Evolutionary conservation across 2,329 filamentous ascomycete genomes (phyloP).

Genomic region (Rhinocladiella similis): DNA sequence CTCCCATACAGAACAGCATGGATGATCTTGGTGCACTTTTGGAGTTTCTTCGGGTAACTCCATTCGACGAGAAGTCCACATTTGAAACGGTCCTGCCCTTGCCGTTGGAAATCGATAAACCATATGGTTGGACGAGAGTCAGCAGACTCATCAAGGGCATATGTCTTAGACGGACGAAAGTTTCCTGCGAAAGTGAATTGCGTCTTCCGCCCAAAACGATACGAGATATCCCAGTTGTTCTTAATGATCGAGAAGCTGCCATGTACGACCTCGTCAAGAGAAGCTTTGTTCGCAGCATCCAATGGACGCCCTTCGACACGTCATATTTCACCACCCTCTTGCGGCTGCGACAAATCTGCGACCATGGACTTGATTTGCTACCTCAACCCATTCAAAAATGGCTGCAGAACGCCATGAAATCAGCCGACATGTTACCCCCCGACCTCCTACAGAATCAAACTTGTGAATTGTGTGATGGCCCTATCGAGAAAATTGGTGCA

Average conservation of each 20-base stretch:
- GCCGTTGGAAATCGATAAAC: background rate
- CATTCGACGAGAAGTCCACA: background rate
- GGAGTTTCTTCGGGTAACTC: background rate
- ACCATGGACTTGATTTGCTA: background rate
- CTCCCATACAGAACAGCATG: background rate
- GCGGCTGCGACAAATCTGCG: background rate
- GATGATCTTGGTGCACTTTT: conserved; percentile 2
- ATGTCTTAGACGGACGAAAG: background rate
- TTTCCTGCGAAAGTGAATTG: background rate
- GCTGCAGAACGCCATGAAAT: background rate
- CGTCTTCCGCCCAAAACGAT: no score
- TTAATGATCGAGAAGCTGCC: no score
- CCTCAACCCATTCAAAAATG: background rate
- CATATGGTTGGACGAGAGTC: background rate
- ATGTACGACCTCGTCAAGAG: no score
- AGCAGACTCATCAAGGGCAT: background rate
- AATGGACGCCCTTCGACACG: no score
- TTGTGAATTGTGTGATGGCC: background rate
- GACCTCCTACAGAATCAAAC: background rate
- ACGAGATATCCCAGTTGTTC: no score
- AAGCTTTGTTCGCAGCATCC: no score
- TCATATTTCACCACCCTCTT: no score
- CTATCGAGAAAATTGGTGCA: background rate
- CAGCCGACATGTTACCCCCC: background rate
- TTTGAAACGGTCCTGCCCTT: background rate